These are phyloP conservation scores for Penicillium freii DNA, from an alignment of 2,329 filamentous ascomycete genomes.

Conservation along the genomic window DNA sequence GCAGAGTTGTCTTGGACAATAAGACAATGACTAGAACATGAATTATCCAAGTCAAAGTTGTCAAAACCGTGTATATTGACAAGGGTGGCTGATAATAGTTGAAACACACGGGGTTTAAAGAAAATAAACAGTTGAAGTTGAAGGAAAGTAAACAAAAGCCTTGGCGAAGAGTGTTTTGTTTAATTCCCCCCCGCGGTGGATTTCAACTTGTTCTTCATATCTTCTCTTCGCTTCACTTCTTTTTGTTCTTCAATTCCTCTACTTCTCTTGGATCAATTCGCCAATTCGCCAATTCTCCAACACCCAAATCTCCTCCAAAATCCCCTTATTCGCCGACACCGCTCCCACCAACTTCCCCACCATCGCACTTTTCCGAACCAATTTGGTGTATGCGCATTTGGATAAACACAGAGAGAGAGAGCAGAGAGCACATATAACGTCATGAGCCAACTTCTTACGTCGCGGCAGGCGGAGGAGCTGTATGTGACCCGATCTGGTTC, in stretches of 20 bases:
- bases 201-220: slow-evolving; percentile 10
- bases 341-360: slow-evolving; percentile 4
- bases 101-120: not conserved
- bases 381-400: slow-evolving; percentile 21
- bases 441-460: slow-evolving; percentile 75
- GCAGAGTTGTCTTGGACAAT: slow-evolving; percentile 9
- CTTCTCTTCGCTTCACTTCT: not conserved
- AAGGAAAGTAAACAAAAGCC: slow-evolving; percentile 29
- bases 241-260: not conserved
- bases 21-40: not conserved
- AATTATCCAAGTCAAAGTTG: not conserved
- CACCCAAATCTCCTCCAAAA: not conserved
- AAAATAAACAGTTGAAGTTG: slow-evolving; percentile 22
- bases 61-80: not conserved
- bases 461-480: slow-evolving; percentile 85
- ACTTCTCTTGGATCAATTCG: slow-evolving; percentile 1
- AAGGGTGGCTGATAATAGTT: not conserved
- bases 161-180: slow-evolving; percentile 27
- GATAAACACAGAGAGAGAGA: slow-evolving; percentile 13
- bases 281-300: not conserved
- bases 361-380: slow-evolving; percentile 3
- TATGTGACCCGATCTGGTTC: slow-evolving; percentile 49
- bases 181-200: slow-evolving; percentile 27
- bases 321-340: slow-evolving; percentile 2
- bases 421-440: slow-evolving; percentile 23